Conservation (phyloP, 1,139 yeast species). For the Suhomyces maxii region DNA sequence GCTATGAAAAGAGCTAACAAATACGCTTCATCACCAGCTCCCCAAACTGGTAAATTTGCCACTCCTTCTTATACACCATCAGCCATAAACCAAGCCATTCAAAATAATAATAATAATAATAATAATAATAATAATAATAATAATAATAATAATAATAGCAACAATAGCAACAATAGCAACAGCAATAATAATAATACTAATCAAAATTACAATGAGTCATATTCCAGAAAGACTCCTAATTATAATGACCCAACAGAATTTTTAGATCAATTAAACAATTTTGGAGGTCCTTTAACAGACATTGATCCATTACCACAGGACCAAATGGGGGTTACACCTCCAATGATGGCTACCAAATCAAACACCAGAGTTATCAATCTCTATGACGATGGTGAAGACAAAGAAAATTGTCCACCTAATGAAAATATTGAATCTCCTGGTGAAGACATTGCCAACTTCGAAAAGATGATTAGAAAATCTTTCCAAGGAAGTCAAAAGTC, state of each 20-base stretch:
- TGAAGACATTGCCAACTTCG: constrained; percentile 35
- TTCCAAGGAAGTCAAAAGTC: constrained; percentile 32
- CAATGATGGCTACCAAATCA: constrained; percentile 50
- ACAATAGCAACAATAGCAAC: constrained; percentile 11
- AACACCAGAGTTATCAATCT: constrained; percentile 48
- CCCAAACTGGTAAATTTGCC: constrained; percentile 31
- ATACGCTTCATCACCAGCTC: constrained; percentile 26
- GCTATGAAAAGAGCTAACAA: constrained; percentile 22
- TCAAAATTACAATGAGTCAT: constrained; percentile 10
- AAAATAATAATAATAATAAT: constrained; percentile 19
- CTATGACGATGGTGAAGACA: constrained; percentile 40
- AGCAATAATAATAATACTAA: constrained; percentile 10
- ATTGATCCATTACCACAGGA: constrained; percentile 51
- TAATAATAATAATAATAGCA: constrained; percentile 11
- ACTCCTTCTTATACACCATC: constrained; percentile 50
- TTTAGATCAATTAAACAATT: constrained; percentile 48
- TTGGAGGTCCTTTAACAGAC: constrained; percentile 57
- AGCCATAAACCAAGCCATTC: constrained; percentile 44
- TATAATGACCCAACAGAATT: constrained; percentile 47
- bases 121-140: constrained; percentile 8
- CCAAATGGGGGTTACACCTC: constrained; percentile 39
- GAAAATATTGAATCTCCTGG: constrained; percentile 17
- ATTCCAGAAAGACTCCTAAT: constrained; percentile 28
- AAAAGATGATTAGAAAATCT: constrained; percentile 39
- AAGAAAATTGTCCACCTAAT: constrained; percentile 45